Conservation (phyloP, 805 yeast genomes). For the Candida maris region DNA sequence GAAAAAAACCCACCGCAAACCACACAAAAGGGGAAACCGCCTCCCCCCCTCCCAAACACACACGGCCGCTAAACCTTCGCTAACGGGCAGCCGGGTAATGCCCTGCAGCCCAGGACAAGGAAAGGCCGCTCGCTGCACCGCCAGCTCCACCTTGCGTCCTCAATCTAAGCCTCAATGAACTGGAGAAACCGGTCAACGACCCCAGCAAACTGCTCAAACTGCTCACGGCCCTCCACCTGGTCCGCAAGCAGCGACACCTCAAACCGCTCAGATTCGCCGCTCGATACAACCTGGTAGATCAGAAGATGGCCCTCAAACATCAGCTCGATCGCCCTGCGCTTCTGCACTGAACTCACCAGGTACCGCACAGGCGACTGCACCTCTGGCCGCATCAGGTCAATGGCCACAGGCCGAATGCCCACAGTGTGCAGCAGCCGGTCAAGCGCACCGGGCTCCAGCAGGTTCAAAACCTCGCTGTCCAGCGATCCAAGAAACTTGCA, state of each 20-base stretch:
- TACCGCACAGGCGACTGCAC: conserved; percentile 12
- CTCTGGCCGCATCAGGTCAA: conserved; percentile 7
- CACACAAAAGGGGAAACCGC: too few relatives aligned
- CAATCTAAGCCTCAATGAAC: conserved; percentile 9
- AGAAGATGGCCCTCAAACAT: conserved; percentile 24
- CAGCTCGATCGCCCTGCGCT: conserved; percentile 27
- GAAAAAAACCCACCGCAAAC: too few relatives aligned
- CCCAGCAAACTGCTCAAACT: conserved; percentile 10
- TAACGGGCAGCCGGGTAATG: too few relatives aligned
- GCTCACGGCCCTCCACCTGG: conserved; percentile 5
- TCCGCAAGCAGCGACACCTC: conserved; percentile 25
- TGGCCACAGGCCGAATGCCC: conserved; percentile 14
- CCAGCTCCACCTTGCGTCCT: too few relatives aligned
- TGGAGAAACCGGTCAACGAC: conserved; percentile 10
- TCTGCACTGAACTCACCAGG: conserved; percentile 21
- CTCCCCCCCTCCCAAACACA: too few relatives aligned
- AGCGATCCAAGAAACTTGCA: conserved; percentile 21
- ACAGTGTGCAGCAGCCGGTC: conserved; percentile 14
- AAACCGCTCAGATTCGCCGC: conserved; percentile 22
- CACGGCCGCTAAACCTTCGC: too few relatives aligned
- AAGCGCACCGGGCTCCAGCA: conserved; percentile 16
- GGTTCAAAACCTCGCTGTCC: conserved; percentile 19
- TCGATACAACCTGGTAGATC: conserved; percentile 25
- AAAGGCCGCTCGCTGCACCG: too few relatives aligned
- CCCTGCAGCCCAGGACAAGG: too few relatives aligned